These are phyloP conservation scores for Talaromyces sp. DNA, from an alignment of 2,329 filamentous ascomycete genomes.

Conservation along the genomic window DNA sequence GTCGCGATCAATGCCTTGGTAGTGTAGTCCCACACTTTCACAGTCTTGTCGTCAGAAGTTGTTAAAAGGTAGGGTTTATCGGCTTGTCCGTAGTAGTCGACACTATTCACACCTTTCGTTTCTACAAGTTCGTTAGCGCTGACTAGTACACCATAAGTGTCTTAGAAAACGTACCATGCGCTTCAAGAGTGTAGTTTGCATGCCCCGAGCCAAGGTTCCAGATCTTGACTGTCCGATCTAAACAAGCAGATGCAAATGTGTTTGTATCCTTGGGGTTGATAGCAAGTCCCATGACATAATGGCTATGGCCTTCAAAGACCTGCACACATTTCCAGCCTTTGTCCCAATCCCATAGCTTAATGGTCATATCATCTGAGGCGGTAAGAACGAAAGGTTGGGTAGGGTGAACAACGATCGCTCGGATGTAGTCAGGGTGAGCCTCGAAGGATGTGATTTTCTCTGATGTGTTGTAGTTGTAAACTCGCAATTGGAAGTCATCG, in stretches of 20 bases:
- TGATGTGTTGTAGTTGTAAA: slow-evolving; percentile 99
- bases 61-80: slow-evolving; percentile 85
- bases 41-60: slow-evolving; percentile 91
- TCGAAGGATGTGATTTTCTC: slow-evolving; percentile 98
- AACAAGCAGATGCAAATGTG: slow-evolving; percentile 86
- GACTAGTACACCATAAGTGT: neutral
- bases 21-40: slow-evolving; percentile 99
- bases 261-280: slow-evolving; percentile 98
- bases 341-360: slow-evolving; percentile 99
- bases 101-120: slow-evolving; percentile 95
- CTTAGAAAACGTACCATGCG: slow-evolving; percentile 55
- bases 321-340: slow-evolving; percentile 97
- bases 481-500: slow-evolving; percentile 82
- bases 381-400: slow-evolving; percentile 94
- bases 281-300: slow-evolving; percentile 94
- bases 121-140: slow-evolving; percentile 37
- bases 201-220: slow-evolving; percentile 94
- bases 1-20: slow-evolving; percentile 97
- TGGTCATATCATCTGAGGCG: slow-evolving; percentile 96
- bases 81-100: slow-evolving; percentile 75
- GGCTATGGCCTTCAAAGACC: slow-evolving; percentile 91
- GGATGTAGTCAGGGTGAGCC: slow-evolving; percentile 97
- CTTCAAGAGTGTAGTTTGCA: slow-evolving; percentile 93
- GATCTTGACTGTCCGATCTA: slow-evolving; percentile 96
- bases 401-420: slow-evolving; percentile 91